phyloP scores from a whole-genome alignment of 1,139 yeast species.

The Taphrina pruni region DNA sequence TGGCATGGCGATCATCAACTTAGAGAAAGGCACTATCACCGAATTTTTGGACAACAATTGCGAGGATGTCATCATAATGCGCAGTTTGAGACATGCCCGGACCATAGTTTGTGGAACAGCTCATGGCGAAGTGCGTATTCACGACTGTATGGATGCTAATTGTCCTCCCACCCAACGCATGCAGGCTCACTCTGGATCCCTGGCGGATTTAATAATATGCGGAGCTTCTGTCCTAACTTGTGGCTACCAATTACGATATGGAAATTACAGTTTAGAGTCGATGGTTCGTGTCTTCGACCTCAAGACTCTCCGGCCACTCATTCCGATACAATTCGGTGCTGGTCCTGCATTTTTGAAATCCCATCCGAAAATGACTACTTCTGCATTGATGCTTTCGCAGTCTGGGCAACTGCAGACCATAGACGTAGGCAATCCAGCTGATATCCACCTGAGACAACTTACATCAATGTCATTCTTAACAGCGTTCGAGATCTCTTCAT shows the following conservation, averaged over 20 bases:
- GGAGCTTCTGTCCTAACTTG: slow-evolving; percentile 82
- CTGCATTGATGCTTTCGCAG: slow-evolving; percentile 73
- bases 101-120: slow-evolving; percentile 78
- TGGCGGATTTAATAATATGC: slow-evolving; percentile 77
- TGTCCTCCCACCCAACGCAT: slow-evolving; percentile 61
- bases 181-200: slow-evolving; percentile 73
- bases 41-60: slow-evolving; percentile 49
- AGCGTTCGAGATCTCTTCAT: slow-evolving; percentile 69
- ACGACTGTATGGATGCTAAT: slow-evolving; percentile 24
- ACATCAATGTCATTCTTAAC: slow-evolving; percentile 57
- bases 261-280: slow-evolving; percentile 63
- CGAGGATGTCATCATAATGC: slow-evolving; percentile 57
- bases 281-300: slow-evolving; percentile 83
- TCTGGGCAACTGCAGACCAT: slow-evolving; percentile 84
- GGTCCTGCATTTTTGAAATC: slow-evolving; percentile 86
- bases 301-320: slow-evolving; percentile 70
- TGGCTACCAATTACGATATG: slow-evolving; percentile 55
- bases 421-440: slow-evolving; percentile 79
- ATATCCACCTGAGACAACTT: slow-evolving; percentile 51
- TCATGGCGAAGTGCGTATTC: slow-evolving; percentile 53
- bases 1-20: slow-evolving; percentile 64
- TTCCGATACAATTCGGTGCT: slow-evolving; percentile 86
- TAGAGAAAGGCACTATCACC: slow-evolving; percentile 59
- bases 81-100: slow-evolving; percentile 73
- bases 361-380: slow-evolving; percentile 86